Evolutionary conservation across 2,329 filamentous ascomycete genomes (phyloP).

Genomic region (Dothiorella sarmentorum): DNA sequence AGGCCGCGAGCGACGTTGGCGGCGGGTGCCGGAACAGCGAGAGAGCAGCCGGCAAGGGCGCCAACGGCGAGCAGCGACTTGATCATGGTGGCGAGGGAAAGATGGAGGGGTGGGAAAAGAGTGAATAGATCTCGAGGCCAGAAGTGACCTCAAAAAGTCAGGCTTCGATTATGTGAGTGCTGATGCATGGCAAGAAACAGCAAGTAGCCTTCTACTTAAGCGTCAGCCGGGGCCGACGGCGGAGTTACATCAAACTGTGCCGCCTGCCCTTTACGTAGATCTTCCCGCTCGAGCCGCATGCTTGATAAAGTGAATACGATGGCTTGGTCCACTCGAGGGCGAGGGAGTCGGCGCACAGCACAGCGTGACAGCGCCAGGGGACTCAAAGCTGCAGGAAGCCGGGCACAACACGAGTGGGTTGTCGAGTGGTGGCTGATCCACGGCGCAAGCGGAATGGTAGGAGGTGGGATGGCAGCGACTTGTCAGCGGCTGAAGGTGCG

Average conservation of each 20-base stretch:
- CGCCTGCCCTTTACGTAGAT: neutral
- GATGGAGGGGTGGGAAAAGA: neutral
- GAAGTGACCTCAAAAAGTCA: neutral
- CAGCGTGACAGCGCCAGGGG: neutral
- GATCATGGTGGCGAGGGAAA: neutral
- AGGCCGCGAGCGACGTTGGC: neutral
- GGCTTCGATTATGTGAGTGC: neutral
- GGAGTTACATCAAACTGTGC: conserved; percentile 1
- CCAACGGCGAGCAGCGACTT: conserved; percentile 10
- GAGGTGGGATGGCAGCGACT: neutral
- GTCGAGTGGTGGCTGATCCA: neutral
- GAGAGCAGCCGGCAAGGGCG: neutral
- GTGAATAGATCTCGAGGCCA: neutral
- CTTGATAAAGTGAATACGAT: conserved; percentile 8
- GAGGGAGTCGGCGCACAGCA: neutral
- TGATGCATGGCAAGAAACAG: neutral
- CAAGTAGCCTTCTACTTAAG: conserved; percentile 6
- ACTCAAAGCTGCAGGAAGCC: neutral
- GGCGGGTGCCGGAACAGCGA: conserved; percentile 8
- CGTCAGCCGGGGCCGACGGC: neutral
- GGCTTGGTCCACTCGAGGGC: neutral
- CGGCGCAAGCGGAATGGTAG: neutral
- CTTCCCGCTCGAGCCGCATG: conserved; percentile 12
- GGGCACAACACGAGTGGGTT: neutral
- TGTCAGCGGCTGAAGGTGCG: neutral